Conservation (phyloP, 305 asterid genomes). For the Fraxinus sp. region DNA sequence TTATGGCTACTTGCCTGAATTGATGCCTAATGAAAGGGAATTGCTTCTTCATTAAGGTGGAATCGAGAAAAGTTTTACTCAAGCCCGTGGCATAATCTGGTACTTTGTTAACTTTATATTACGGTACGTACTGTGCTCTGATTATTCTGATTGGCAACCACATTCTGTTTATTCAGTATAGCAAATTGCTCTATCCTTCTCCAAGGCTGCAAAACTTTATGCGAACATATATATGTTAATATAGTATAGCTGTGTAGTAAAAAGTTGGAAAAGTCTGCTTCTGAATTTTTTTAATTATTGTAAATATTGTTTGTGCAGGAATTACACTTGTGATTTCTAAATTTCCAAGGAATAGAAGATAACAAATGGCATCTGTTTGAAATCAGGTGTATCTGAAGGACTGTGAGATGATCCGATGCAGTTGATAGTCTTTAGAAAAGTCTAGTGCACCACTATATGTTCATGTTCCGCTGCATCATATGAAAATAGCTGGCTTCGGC, state of each 20-base stretch:
- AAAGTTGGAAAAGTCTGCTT: neutral
- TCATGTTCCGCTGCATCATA: neutral
- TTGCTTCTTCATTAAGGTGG: neutral
- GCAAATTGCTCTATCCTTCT: neutral
- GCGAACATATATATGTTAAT: neutral
- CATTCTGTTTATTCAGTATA: neutral
- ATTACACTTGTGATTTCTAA: constrained; percentile 12
- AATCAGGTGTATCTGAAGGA: constrained; percentile 6
- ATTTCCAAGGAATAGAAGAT: constrained; percentile 2
- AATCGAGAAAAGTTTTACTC: neutral
- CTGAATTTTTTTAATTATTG: neutral
- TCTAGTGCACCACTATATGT: neutral
- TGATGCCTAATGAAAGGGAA: neutral
- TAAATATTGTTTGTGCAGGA: constrained; percentile 20
- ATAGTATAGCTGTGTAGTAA: neutral
- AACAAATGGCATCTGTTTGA: neutral
- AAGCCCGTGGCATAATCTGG: neutral
- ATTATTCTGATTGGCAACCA: neutral
- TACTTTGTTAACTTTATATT: neutral
- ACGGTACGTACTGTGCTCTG: neutral
- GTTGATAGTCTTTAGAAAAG: constrained; percentile 8
- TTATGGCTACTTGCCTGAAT: neutral
- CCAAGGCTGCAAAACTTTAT: neutral
- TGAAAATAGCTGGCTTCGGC: neutral
- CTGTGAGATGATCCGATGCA: neutral